Evolutionary conservation across 805 yeast genomes (phyloP).

Genomic region (Brettanomyces nanus): DNA sequence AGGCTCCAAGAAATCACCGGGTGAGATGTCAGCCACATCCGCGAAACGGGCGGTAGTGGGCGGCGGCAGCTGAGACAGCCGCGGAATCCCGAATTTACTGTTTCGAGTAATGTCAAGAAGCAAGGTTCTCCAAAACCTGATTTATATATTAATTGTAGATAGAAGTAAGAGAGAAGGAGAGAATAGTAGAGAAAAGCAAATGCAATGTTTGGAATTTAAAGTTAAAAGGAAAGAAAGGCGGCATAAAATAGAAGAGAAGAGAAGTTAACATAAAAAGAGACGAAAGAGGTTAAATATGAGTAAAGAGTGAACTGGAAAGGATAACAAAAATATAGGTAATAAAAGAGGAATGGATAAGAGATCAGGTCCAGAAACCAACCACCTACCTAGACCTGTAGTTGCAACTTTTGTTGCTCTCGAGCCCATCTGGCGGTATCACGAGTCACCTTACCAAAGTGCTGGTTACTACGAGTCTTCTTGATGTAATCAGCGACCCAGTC

Average conservation of each 20-base stretch:
- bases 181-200: conserved; percentile 8
- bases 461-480: conserved; percentile 60
- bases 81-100: too few relatives aligned
- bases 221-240: conserved; percentile 2
- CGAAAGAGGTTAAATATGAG: conserved; percentile 3
- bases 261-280: not conserved
- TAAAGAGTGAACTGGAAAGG: not conserved
- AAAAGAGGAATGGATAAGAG: not conserved
- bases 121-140: too few relatives aligned
- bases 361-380: not conserved
- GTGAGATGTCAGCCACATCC: too few relatives aligned
- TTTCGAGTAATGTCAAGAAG: conserved; percentile 6
- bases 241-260: conserved; percentile 1
- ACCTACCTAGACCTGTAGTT: conserved; percentile 8
- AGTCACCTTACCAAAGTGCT: conserved; percentile 54
- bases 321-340: not conserved
- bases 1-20: too few relatives aligned
- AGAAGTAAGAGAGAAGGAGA: conserved; percentile 5
- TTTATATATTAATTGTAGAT: too few relatives aligned
- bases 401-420: conserved; percentile 63
- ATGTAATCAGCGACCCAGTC: conserved; percentile 78
- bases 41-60: too few relatives aligned
- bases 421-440: conserved; percentile 98
- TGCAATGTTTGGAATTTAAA: conserved; percentile 2
- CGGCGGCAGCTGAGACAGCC: too few relatives aligned